phyloP scores from a whole-genome alignment of 192 early-diverging fungal genomes.

The Rhizophagus clarus region DNA sequence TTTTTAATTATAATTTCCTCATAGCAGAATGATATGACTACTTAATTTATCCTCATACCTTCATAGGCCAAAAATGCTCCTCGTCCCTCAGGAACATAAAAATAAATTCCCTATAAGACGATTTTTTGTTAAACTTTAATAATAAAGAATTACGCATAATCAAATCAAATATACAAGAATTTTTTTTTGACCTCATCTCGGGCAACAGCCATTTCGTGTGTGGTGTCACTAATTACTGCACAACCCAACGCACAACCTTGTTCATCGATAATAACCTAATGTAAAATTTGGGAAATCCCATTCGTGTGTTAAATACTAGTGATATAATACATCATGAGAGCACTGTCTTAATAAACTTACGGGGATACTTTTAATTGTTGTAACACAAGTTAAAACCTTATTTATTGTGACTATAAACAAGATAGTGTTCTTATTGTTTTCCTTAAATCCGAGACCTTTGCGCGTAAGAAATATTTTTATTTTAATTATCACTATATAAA shows the following conservation, averaged over 20 bases:
- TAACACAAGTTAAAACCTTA: slow-evolving; percentile 63
- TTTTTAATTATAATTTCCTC: slow-evolving; percentile 40
- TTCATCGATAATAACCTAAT: slow-evolving; percentile 67
- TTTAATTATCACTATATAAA: slow-evolving; percentile 23
- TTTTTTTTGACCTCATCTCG: slow-evolving; percentile 65
- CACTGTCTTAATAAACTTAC: background rate
- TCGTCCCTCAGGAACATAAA: slow-evolving; percentile 88
- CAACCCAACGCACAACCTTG: slow-evolving; percentile 79
- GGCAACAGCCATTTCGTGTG: slow-evolving; percentile 81
- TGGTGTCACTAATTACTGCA: slow-evolving; percentile 66
- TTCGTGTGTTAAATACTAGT: background rate
- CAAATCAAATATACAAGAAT: background rate
- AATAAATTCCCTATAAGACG: slow-evolving; percentile 70
- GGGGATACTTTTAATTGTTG: slow-evolving; percentile 33
- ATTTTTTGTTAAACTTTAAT: background rate
- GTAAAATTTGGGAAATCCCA: background rate
- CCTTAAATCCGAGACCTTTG: slow-evolving; percentile 73
- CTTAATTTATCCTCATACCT: slow-evolving; percentile 34
- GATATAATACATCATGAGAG: background rate
- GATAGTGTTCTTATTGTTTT: slow-evolving; percentile 60
- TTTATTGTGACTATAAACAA: slow-evolving; percentile 73
- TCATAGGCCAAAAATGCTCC: slow-evolving; percentile 93
- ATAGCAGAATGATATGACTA: slow-evolving; percentile 38
- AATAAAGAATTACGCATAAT: background rate
- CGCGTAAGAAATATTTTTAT: background rate